Conservation (phyloP, 2,329 filamentous ascomycete species). For the Epichloe amarillans region DNA sequence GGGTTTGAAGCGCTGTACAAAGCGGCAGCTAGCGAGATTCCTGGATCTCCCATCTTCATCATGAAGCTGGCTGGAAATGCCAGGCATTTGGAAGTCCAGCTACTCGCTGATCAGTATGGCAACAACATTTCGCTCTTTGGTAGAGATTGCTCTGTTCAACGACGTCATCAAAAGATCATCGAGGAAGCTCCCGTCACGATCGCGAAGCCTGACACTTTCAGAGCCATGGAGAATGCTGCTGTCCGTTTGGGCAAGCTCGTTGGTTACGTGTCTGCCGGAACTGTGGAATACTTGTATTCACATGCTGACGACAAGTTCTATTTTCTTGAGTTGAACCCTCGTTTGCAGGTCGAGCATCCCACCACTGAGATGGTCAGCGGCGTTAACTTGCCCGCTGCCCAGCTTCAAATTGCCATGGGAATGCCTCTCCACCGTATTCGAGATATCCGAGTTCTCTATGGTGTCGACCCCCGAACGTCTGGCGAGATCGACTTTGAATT, state of each 20-base stretch:
- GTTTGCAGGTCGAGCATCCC: conserved; percentile 98
- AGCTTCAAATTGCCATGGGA: conserved; percentile 98
- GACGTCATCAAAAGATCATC: conserved; percentile 98
- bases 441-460: conserved; percentile 92
- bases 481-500: conserved; percentile 96
- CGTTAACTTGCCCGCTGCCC: conserved; percentile 90
- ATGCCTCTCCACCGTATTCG: conserved; percentile 87
- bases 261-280: conserved; percentile 96
- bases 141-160: conserved; percentile 96
- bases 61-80: conserved; percentile 99
- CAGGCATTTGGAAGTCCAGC: conserved; percentile 90
- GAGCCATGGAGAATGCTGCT: conserved; percentile 90
- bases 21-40: conserved; percentile 92
- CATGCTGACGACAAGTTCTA: conserved; percentile 98
- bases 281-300: conserved; percentile 97
- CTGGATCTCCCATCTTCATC: conserved; percentile 98
- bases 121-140: conserved; percentile 99
- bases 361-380: conserved; percentile 99
- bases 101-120: conserved; percentile 96
- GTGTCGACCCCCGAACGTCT: conserved; percentile 75
- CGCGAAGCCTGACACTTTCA: conserved; percentile 78
- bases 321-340: conserved; percentile 95
- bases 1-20: conserved; percentile 83
- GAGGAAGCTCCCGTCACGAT: conserved; percentile 98
- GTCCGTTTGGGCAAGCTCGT: conserved; percentile 88